Percentiles rank a stretch among this genome's conserved stretches.
These are phyloP conservation scores for Zygosaccharomyces rouxii DNA, from an alignment of 805 yeast species.

Conservation along the genomic window DNA sequence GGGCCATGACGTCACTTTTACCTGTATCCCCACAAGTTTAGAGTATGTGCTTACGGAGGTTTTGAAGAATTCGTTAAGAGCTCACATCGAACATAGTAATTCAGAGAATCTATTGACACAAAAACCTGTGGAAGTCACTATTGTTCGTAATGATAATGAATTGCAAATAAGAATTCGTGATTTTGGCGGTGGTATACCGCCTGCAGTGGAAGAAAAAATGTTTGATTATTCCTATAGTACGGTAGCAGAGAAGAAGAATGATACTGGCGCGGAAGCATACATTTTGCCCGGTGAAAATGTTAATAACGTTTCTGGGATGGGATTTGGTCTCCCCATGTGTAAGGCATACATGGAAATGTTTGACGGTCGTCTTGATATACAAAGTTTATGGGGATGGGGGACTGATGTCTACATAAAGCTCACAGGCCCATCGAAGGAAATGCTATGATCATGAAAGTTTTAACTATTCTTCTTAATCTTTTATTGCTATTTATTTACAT, in stretches of 20 bases:
- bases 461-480: conserved; percentile 4
- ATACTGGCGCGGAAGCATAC: conserved; percentile 47
- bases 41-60: conserved; percentile 86
- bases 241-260: conserved; percentile 45
- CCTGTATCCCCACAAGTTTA: conserved; percentile 81
- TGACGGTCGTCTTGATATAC: conserved; percentile 64
- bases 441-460: conserved; percentile 6
- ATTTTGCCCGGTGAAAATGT: conserved; percentile 70
- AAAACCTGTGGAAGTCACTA: conserved; percentile 27
- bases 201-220: conserved; percentile 57
- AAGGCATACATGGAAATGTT: conserved; percentile 69
- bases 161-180: conserved; percentile 78
- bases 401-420: conserved; percentile 66
- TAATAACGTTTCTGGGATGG: conserved; percentile 83
- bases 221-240: conserved; percentile 88
- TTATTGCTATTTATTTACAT: conserved; percentile 11
- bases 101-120: conserved; percentile 21
- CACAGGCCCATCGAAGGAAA: conserved; percentile 29
- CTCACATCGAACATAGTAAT: conserved; percentile 67
- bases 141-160: conserved; percentile 35
- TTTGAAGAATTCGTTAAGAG: conserved; percentile 80
- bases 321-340: conserved; percentile 88
- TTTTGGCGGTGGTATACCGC: conserved; percentile 83
- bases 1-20: conserved; percentile 57
- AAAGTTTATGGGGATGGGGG: conserved; percentile 72